phyloP scores from a whole-genome alignment of 2,329 filamentous ascomycete species.

The Emericellopsis atlantica region DNA sequence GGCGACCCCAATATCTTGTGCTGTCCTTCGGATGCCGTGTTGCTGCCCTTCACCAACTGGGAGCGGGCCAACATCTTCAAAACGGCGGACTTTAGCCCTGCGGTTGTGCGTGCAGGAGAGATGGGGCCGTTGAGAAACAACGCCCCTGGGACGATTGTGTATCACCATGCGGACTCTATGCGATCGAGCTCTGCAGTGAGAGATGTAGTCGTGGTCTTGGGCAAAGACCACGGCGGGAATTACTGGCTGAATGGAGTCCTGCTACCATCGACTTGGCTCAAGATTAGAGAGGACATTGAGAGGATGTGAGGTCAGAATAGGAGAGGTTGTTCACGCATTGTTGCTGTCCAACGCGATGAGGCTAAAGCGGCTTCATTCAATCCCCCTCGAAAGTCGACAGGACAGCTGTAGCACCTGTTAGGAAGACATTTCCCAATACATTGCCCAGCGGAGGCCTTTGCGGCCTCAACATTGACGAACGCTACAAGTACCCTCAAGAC shows the following conservation, averaged over 20 bases:
- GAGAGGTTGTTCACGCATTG: too few species aligned
- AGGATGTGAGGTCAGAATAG: not conserved
- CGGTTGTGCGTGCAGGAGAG: slow-evolving; percentile 8
- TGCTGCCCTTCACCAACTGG: slow-evolving; percentile 26
- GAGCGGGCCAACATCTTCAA: slow-evolving; percentile 19
- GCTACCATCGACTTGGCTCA: slow-evolving; percentile 11
- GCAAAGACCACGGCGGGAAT: slow-evolving; percentile 13
- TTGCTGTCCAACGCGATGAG: too few species aligned
- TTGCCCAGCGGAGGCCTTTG: too few species aligned
- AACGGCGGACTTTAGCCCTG: slow-evolving; percentile 20
- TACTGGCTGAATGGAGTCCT: slow-evolving; percentile 13
- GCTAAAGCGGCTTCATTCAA: too few species aligned
- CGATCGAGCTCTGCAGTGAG: slow-evolving; percentile 2
- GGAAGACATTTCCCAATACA: too few species aligned
- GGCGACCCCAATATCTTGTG: slow-evolving; percentile 11
- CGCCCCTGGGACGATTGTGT: slow-evolving; percentile 7
- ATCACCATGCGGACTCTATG: slow-evolving; percentile 5
- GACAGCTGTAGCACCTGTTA: too few species aligned
- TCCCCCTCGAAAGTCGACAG: too few species aligned
- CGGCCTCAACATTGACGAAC: too few species aligned
- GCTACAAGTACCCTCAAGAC: too few species aligned
- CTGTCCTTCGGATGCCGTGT: slow-evolving; percentile 15
- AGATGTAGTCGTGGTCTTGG: slow-evolving; percentile 10
- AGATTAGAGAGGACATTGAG: not conserved
- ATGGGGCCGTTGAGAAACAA: slow-evolving; percentile 5